Evolutionary conservation across 2,329 filamentous ascomycete genomes (phyloP), one percentile per base, ranked within the genome.

Genomic region (Magnaporthiopsis poae): DNA sequence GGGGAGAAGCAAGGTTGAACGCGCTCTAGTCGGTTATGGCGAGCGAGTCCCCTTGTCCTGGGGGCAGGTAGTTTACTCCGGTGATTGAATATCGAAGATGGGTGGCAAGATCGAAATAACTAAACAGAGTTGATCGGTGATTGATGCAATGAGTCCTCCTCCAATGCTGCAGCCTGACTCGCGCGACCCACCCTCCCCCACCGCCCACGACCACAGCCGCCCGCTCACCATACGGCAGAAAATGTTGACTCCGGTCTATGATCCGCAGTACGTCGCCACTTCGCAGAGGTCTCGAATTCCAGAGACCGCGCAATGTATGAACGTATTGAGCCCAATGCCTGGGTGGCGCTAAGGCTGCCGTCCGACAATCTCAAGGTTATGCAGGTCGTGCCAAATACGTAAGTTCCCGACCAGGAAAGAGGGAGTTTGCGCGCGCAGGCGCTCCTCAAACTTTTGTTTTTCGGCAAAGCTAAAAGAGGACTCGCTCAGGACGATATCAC

Each of bases 401-500:
- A 76, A 71, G 78, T 74, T 69, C 66, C 63, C 60, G 56, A 67
- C 60, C 18, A 27, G 29, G 29, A 27, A 62, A 31, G 46, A 46
- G 33, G 11, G 25, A 63, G 33, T 52, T 7, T 12, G 5, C n/a
- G 25, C 62, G 13, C 21, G 46, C n/a, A 35, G n/a, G 21, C 36
- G 61, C 61, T 62, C 5, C 9, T 8, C 18, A 11, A 15, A 61
- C 27, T n/a, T n/a, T 27, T 56, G 35, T 3, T n/a, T 25, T 66
- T 66, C 66, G 67, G 67, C 46, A 65, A 65, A 59, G 46, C 21
- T 56, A 25, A 52, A 15, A 56, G 18, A 56, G n/a, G 46, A 70
- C 59, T 60, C 62, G 39, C 60, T 62, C 72, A 97, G 93, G 60
- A 91, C 87, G 61, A 90, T 98, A 70, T 92, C 91, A 1, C 82